Base-by-base conservation (phyloP, 2,329 filamentous ascomycete genomes). In the Fusarium pseudoanthophilum region DNA sequence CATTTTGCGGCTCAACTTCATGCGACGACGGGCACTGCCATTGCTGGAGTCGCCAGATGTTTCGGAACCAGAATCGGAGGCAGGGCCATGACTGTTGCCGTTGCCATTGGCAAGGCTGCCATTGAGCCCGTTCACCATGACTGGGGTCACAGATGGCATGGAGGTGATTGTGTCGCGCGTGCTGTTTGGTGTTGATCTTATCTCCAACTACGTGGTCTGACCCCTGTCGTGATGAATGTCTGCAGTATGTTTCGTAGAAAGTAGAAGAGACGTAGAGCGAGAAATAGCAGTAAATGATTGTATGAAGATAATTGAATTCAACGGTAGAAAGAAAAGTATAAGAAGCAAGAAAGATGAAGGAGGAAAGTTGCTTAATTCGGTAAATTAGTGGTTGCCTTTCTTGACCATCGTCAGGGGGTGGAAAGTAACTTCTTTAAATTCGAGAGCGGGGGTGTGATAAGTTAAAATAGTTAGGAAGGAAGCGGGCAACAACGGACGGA, bases 1-100 rank as follows among this genome's bases (percentile, higher is more conserved):
- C 69, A 86, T 83, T 76, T 89, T 91, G 80, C 90, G 88, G 55
- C 84, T 81, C 77, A 84, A 79, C 74, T 77, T 86, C 68, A 81
- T 78, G 58, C 82, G 81, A 64, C 82, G 76, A 58, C 77, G 66
- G 70, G 82, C 64, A 66, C 77, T 80, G 71, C 82, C 80, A 64
- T 83, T 83, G 68, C 78, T 72, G 51, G 81, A 75, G 21, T 66
- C 72, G 24, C 72, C 72, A 49, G 71, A 82, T 52, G 71, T 72
- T 52, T 75, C 75, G 42, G 78, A 79, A 40, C 72, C 60, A 30
- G 67, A 69, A 69, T 75, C 78, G 60, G 77, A 72, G 43, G 71
- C 68, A 69, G 77, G 76, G 67, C 58, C 55, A 32, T 49, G 46
- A 16, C 45, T 36, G 14, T 67, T 60, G 34, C 40, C 59, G 21